Base-by-base conservation (phyloP, 2,329 filamentous ascomycete genomes). In the Claviceps spartinae region DNA sequence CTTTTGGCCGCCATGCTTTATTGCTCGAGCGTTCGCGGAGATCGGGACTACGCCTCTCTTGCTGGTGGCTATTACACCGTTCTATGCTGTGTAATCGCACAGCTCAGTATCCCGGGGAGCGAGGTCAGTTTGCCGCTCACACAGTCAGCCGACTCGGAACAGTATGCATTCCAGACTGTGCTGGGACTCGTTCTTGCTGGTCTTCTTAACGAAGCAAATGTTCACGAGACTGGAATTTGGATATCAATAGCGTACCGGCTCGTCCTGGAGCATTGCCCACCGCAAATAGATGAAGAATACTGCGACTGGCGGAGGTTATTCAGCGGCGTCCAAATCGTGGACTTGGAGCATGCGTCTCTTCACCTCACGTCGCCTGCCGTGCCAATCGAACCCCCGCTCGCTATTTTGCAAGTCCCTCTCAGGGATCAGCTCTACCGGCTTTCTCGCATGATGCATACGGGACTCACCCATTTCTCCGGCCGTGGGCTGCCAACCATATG, bases 361-460 rank as follows among this genome's bases (percentile, higher is more conserved):
- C 67, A 71, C 43, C 60, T 72, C 41, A 65, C 67, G 0, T 71
- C 65, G 36, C 70, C 69, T 0, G 64, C 70, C 8, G 65, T 72
- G 22, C 69, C 69, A 1, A 61, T 69, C 14, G 64, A 66, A 37
- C 63, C 70, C 1, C 70, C 69, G 1, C 58, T 71, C 1, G 56
- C 63, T 0, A 58, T 63, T 4, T 62, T 72, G 6, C 66, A 67
- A 40, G 65, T 63, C 3, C 66, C 68, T 0, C 60, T 63, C 11
- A 63, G 65, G 44, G 69, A 72, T 52, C 69, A 69, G 20, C 63
- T 72, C 3, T 69, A 70, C 42, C 61, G 65, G 5, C 59, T 72
- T 0, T 71, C 69, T 1, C 63, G 67, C 16, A 71, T 72, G 68
- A 71, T 72, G 69, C 67, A 72, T 49, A 69, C 65, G 0, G 69